These are phyloP conservation scores for Skeletonema tropicum DNA, from an alignment of 108 stramenopile species.

Conservation along the genomic window DNA sequence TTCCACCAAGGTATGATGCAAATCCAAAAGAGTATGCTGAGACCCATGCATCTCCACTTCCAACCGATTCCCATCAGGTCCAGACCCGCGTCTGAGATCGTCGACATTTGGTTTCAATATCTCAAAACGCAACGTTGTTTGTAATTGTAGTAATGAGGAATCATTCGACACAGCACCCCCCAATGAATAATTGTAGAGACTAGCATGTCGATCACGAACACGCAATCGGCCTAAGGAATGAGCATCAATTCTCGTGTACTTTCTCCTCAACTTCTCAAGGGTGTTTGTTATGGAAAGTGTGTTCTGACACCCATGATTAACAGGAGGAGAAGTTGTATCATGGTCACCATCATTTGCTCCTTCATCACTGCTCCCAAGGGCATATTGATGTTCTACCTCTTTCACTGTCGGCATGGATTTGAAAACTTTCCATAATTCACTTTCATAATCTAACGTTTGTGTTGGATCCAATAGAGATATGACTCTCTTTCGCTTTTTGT, in stretches of 20 bases:
- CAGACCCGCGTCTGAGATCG: conserved; percentile 48
- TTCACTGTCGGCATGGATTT: conserved; percentile 51
- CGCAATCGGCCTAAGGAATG: conserved; percentile 63
- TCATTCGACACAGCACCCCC: not conserved
- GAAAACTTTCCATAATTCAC: conserved; percentile 79
- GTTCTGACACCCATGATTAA: conserved; percentile 36
- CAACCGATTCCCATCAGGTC: conserved; percentile 60
- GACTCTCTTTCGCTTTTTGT: conserved; percentile 25
- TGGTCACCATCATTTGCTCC: not conserved
- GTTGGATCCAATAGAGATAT: conserved; percentile 51
- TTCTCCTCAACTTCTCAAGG: conserved; percentile 22
- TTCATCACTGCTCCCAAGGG: conserved; percentile 3
- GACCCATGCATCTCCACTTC: conserved; percentile 73
- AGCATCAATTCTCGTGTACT: conserved; percentile 54
- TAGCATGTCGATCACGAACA: conserved; percentile 69
- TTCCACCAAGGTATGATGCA: conserved; percentile 70
- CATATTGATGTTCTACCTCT: conserved; percentile 51
- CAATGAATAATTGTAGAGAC: conserved; percentile 12
- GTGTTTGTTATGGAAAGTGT: conserved; percentile 53
- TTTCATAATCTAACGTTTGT: conserved; percentile 62
- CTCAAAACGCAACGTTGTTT: conserved; percentile 68
- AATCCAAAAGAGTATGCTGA: conserved; percentile 73
- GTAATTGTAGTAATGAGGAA: not conserved
- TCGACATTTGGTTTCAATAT: conserved; percentile 53
- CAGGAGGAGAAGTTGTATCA: not conserved